A percentile compares a stretch with the other conserved stretches of the same genome.
Conservation (phyloP, 2,329 filamentous ascomycete species). For the Fusarium subtropicale region DNA sequence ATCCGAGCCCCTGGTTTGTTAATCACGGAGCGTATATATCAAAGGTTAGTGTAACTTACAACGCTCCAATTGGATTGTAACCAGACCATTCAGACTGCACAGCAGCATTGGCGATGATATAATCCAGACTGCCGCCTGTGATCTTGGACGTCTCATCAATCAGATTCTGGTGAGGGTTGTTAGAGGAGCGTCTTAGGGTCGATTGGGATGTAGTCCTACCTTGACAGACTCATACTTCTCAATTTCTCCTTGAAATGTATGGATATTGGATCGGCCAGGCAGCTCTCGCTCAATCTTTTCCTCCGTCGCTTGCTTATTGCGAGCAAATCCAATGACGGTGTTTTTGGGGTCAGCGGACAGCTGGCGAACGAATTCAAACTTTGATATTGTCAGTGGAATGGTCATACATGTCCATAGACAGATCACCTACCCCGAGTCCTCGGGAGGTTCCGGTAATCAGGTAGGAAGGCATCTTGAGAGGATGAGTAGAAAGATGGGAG, state of each 20-base stretch:
- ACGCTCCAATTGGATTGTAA: slow-evolving; percentile 17
- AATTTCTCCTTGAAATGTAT: slow-evolving; percentile 32
- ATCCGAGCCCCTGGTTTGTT: slow-evolving; percentile 18
- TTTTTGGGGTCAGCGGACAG: slow-evolving; percentile 57
- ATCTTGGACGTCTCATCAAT: slow-evolving; percentile 49
- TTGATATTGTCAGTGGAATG: fast-evolving
- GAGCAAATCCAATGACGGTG: slow-evolving; percentile 58
- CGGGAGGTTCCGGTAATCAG: slow-evolving; percentile 38
- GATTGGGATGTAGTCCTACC: background rate
- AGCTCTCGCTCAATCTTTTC: slow-evolving; percentile 51
- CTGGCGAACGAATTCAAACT: slow-evolving; percentile 54
- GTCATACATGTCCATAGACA: fast-evolving
- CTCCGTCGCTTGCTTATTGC: slow-evolving; percentile 56
- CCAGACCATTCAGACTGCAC: slow-evolving; percentile 48
- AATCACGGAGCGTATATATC: fast-evolving
- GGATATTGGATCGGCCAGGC: slow-evolving; percentile 44
- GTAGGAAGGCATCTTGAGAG: slow-evolving; percentile 30
- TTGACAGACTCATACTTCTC: slow-evolving; percentile 13
- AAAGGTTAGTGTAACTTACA: slow-evolving; percentile 23
- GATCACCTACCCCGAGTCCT: slow-evolving; percentile 28
- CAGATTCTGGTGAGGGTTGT: background rate
- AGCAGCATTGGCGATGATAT: slow-evolving; percentile 64
- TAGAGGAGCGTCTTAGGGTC: background rate
- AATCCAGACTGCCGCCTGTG: slow-evolving; percentile 59
- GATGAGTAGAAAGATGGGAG: background rate